These are phyloP conservation scores for Penicillium decumbens DNA, from an alignment of 2,329 filamentous ascomycete genomes.

Conservation along the genomic window DNA sequence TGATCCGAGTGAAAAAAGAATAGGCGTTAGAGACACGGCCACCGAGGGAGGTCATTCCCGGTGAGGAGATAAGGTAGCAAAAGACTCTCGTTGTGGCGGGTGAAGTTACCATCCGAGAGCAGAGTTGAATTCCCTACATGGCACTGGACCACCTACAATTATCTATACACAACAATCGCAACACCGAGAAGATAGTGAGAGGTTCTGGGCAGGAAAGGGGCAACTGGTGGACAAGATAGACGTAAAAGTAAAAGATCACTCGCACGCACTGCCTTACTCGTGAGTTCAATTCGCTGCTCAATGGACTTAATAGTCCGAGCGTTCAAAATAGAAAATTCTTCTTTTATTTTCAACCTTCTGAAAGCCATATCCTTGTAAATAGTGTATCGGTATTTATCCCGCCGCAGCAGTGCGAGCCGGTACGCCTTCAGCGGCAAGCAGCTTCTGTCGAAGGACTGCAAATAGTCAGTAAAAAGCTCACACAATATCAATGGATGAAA, in stretches of 20 bases:
- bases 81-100: too few species aligned
- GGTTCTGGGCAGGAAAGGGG: not conserved
- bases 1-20: too few species aligned
- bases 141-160: not conserved
- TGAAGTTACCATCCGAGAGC: not conserved
- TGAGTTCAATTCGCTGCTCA: not conserved
- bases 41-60: too few species aligned
- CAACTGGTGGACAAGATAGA: not conserved
- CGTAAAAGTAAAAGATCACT: not conserved
- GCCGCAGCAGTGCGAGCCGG: constrained; percentile 31
- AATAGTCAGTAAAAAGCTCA: constrained; percentile 17
- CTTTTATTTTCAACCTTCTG: constrained; percentile 5
- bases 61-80: too few species aligned
- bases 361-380: not conserved
- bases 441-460: constrained; percentile 50
- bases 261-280: not conserved
- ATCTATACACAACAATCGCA: not conserved
- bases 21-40: too few species aligned
- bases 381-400: constrained; percentile 12
- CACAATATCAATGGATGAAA: not conserved
- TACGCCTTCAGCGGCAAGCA: constrained; percentile 44
- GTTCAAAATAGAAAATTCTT: not conserved
- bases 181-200: not conserved
- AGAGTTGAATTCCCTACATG: not conserved
- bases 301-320: not conserved